Evolutionary conservation across 1,284 basidiomycete genomes (phyloP), one percentile per base, ranked within the genome.

Genomic region (Malassezia sp.): DNA sequence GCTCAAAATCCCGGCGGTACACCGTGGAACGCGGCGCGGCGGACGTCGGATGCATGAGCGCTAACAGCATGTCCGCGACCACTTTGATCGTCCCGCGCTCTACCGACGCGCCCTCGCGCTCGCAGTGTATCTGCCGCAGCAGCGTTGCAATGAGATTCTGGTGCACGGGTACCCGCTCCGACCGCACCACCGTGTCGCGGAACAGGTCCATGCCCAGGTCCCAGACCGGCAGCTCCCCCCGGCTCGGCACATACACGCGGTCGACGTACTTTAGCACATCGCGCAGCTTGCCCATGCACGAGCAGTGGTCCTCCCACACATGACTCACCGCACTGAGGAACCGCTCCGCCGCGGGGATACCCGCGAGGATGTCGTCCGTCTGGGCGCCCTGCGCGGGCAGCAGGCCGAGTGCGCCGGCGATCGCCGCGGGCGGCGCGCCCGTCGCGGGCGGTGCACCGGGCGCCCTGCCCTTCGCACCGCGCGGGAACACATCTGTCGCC

Each of bases 251-350:
- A 22, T 67, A 69, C 34, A 64, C 63, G 23, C 64, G 62, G 30
- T 67, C 67, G 84, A 97, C 91, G 70, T 99, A 99, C 66, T 85
- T 87, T 57, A 97, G 75, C 27, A 99, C 80, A 67, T 90, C 88
- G 29, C 83, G 80, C 48, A 99, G 72, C 69, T 90, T 88, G 33
- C 78, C 76, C 84, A 96, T 87, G 71, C 83, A 88, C 11, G 82
- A 80, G 5, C 77, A 81, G 71, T 97, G 91, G 68, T 96, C 89
- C 52, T 91, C 85, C 91, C 93, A 97, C 2, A 91, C 83, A 35
- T 78, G 78, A 61, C 80, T 79, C 51, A 95, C 62, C 11, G 85
- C 83, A 65, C 84, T 88, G 61, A 96, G 73, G 49, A 96, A 77
- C 36, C 81, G 73, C 67, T 95, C 90, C 1, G 82, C 83, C 63